These are phyloP conservation scores for Mytilinidion resinicola DNA, from an alignment of 495 filamentous ascomycete species.

Conservation along the genomic window DNA sequence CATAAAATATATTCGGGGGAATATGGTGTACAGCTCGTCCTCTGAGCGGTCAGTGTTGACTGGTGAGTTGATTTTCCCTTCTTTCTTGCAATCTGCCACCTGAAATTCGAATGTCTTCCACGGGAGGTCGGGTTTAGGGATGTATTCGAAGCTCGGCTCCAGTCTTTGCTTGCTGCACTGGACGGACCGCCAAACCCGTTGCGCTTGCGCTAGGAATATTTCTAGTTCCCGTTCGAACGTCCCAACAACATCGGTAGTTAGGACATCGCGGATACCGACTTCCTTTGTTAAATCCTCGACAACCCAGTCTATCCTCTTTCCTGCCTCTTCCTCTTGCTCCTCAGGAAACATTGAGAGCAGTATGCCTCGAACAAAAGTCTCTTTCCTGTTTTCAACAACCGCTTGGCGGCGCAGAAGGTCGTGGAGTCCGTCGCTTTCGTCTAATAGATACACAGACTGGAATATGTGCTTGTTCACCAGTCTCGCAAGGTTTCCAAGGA, in stretches of 20 bases:
- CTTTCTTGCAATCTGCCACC: background rate
- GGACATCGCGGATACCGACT: background rate
- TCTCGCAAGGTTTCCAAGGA: conserved; percentile 9
- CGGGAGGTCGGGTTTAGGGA: background rate
- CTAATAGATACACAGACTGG: conserved; percentile 5
- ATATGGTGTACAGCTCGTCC: conserved; percentile 5
- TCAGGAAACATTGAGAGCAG: conserved; percentile 11
- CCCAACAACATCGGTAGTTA: background rate
- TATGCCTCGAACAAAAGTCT: conserved; percentile 1
- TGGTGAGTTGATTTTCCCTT: background rate
- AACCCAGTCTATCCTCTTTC: background rate
- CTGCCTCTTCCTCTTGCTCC: background rate
- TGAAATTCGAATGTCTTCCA: conserved; percentile 1
- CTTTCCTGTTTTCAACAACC: conserved; percentile 1
- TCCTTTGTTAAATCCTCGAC: conserved; percentile 2
- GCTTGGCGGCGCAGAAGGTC: conserved; percentile 5
- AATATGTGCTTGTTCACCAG: conserved; percentile 6
- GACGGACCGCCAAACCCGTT: conserved; percentile 1
- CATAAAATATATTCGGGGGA: conserved; percentile 2
- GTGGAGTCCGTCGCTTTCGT: background rate
- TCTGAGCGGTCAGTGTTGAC: background rate
- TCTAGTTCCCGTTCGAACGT: background rate
- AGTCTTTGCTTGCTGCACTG: conserved; percentile 1
- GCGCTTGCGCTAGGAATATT: background rate
- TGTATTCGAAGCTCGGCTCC: conserved; percentile 5